Evolutionary conservation across 768 basidiomycete species (phyloP).

Genomic region (Macrolepiota fuliginosa): DNA sequence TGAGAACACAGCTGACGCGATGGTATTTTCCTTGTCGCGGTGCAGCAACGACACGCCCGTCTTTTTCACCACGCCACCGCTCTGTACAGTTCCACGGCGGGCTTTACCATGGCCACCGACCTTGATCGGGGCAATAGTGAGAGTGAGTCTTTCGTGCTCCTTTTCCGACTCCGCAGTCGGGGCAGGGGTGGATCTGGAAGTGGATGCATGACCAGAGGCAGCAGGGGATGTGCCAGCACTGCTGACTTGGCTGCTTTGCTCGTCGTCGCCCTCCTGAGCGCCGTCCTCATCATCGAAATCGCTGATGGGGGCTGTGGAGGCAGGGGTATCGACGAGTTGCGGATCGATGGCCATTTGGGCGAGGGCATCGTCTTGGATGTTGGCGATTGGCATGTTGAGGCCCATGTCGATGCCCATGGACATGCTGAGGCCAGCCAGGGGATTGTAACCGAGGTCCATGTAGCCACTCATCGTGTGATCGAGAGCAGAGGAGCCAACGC

Average conservation of each 20-base stretch:
- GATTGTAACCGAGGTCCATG: constrained; percentile 18
- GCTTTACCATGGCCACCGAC: constrained; percentile 59
- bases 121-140: constrained; percentile 53
- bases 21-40: constrained; percentile 36
- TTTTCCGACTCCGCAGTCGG: constrained; percentile 8
- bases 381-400: constrained; percentile 16
- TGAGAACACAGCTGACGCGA: constrained; percentile 1
- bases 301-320: constrained; percentile 28
- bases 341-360: constrained; percentile 57
- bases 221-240: constrained; percentile 12
- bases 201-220: constrained; percentile 2
- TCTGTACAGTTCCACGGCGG: constrained; percentile 66
- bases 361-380: constrained; percentile 15
- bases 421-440: constrained; percentile 20
- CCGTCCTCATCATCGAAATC: constrained; percentile 37
- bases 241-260: constrained; percentile 20
- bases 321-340: constrained; percentile 68
- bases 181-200: not conserved
- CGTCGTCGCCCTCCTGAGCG: constrained; percentile 21
- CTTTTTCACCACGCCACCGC: constrained; percentile 73
- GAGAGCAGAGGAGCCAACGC: constrained; percentile 3
- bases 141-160: constrained; percentile 35
- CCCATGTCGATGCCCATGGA: constrained; percentile 7
- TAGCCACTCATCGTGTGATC: constrained; percentile 16
- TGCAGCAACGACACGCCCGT: constrained; percentile 21